Conservation (phyloP, 2,329 filamentous ascomycete genomes). For the Fusarium sp. region DNA sequence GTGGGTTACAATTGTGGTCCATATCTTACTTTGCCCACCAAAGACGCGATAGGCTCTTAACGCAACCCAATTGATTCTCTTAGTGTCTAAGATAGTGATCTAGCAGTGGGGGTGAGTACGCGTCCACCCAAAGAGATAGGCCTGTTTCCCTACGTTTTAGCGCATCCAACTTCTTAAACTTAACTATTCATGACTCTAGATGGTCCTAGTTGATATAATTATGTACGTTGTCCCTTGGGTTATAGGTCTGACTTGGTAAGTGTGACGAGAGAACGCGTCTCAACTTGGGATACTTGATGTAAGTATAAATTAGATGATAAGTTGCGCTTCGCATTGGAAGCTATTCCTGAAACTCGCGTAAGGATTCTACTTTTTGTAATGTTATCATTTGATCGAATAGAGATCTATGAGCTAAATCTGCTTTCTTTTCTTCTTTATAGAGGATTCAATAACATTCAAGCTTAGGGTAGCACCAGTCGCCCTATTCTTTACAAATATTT, state of each 20-base stretch:
- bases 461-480: background rate
- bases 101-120: no score
- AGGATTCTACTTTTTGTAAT: background rate
- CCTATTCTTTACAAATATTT: background rate
- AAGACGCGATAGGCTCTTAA: no score
- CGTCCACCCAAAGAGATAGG: background rate
- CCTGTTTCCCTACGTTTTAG: background rate
- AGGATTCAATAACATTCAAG: background rate
- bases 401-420: background rate
- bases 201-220: background rate
- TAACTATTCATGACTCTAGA: background rate
- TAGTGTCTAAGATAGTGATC: no score
- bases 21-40: no score
- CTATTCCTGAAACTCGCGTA: background rate
- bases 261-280: background rate
- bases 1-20: no score
- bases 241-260: background rate
- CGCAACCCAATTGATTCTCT: no score
- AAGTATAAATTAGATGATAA: background rate
- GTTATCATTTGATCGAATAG: background rate
- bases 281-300: background rate
- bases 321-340: background rate
- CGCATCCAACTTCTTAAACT: background rate
- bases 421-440: background rate
- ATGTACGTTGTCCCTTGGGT: background rate